phyloP scores from a whole-genome alignment of 306 rosid species.

The Potentilla sterilis region DNA sequence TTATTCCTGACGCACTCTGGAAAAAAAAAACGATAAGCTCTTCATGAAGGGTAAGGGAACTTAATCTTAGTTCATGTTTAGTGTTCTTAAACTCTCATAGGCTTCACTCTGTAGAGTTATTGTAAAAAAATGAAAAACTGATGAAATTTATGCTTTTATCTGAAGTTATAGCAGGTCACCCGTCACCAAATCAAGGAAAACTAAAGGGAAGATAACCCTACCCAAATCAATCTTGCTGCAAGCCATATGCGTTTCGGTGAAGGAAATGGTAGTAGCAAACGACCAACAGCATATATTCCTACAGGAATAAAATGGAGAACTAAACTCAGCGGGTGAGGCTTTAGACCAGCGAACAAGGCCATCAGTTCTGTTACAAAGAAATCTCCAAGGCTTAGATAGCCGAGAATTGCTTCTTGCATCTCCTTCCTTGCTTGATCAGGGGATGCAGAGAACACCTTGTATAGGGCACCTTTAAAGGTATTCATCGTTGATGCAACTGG shows the following conservation, averaged over 20 bases:
- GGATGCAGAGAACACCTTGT: conserved; percentile 48
- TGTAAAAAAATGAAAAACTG: no score
- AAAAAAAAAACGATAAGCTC: no score
- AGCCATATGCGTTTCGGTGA: conserved; percentile 51
- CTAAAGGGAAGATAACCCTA: conserved; percentile 19
- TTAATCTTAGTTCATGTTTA: no score
- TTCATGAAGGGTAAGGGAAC: no score
- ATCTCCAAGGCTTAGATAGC: conserved; percentile 54
- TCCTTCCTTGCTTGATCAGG: conserved; percentile 46
- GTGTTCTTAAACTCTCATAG: no score
- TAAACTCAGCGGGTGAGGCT: conserved; percentile 54
- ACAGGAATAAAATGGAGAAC: conserved; percentile 69
- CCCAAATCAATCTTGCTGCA: conserved; percentile 57
- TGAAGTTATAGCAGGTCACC: neutral
- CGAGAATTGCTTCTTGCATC: conserved; percentile 54
- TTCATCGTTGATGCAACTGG: conserved; percentile 60
- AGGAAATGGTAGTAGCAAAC: conserved; percentile 64
- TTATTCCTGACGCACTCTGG: conserved; percentile 2
- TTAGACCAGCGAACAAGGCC: conserved; percentile 55
- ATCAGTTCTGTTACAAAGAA: conserved; percentile 47
- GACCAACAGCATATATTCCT: conserved; percentile 59
- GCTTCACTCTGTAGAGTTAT: no score
- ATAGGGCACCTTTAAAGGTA: conserved; percentile 54
- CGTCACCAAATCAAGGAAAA: no score
- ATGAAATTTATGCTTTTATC: no score